phyloP scores from a whole-genome alignment of 208 protist species.

The Leishmania tropica region DNA sequence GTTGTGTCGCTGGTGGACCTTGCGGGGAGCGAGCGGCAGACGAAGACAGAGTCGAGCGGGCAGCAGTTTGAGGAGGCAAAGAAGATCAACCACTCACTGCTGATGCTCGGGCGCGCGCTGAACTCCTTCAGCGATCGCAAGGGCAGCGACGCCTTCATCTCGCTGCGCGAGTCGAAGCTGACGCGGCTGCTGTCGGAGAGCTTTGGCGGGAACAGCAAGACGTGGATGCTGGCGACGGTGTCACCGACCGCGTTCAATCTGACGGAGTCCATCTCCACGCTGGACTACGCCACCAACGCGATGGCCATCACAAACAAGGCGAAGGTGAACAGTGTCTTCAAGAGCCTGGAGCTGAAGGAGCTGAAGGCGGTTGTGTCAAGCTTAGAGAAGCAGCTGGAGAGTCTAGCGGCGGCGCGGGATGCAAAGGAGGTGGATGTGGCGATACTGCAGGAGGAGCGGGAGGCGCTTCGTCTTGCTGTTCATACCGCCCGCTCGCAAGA shows the following conservation, averaged over 20 bases:
- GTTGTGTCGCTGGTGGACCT: constrained; percentile 83
- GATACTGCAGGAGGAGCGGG: constrained; percentile 47
- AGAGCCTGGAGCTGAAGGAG: constrained; percentile 71
- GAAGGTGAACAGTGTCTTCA: constrained; percentile 64
- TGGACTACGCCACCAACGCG: constrained; percentile 85
- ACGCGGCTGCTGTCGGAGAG: constrained; percentile 90
- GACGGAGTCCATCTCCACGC: constrained; percentile 77
- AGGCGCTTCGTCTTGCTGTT: constrained; percentile 45
- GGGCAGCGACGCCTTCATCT: constrained; percentile 63
- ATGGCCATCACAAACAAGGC: constrained; percentile 84
- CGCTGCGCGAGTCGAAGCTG: constrained; percentile 89
- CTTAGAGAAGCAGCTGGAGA: constrained; percentile 58
- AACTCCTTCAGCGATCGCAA: constrained; percentile 85
- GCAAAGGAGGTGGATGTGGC: constrained; percentile 40
- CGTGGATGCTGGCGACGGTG: constrained; percentile 90
- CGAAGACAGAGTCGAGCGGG: constrained; percentile 80
- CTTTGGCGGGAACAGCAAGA: constrained; percentile 93
- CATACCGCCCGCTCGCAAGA: constrained; percentile 35
- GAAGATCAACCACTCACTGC: constrained; percentile 89
- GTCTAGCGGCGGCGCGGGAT: constrained; percentile 28
- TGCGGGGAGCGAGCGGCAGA: constrained; percentile 84
- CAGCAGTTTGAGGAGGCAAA: constrained; percentile 88
- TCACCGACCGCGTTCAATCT: constrained; percentile 76
- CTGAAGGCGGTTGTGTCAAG: constrained; percentile 53
- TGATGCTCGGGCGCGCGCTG: constrained; percentile 87